Conservation (phyloP, 371 early-diverging fungal species). For the Mortierella sp. region DNA sequence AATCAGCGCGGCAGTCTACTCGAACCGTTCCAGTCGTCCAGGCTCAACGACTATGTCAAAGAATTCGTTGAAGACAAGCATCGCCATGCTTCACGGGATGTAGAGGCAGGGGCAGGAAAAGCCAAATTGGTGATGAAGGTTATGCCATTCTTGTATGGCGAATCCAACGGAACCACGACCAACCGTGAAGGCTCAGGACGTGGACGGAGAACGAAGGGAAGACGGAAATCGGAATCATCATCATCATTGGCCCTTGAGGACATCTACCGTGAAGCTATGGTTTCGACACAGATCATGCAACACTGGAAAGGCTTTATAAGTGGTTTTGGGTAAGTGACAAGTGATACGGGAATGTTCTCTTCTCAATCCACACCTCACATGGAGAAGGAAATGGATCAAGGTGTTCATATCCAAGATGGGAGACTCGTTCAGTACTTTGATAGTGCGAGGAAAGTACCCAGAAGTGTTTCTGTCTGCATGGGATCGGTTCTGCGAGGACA, state of each 20-base stretch:
- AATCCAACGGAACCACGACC: background rate
- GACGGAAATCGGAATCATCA: conserved; percentile 4
- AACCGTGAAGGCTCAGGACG: background rate
- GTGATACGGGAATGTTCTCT: background rate
- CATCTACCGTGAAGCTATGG: conserved; percentile 43
- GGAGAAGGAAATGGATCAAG: background rate
- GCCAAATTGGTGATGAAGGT: conserved; percentile 44
- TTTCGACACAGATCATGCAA: conserved; percentile 47
- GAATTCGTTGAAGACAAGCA: conserved; percentile 26
- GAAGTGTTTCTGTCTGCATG: conserved; percentile 68
- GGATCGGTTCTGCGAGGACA: conserved; percentile 71
- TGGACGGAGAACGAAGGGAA: conserved; percentile 11
- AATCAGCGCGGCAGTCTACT: background rate
- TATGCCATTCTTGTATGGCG: conserved; percentile 18
- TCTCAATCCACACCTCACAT: background rate
- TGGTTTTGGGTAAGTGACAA: conserved; percentile 38
- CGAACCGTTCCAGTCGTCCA: conserved; percentile 11
- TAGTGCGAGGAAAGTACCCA: conserved; percentile 59
- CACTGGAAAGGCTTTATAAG: conserved; percentile 52
- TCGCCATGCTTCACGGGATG: conserved; percentile 6
- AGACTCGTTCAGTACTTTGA: conserved; percentile 21
- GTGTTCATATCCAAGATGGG: background rate
- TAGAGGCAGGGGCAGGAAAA: background rate
- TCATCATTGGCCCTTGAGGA: conserved; percentile 27
- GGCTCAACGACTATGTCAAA: conserved; percentile 26